These are phyloP conservation scores for Phytophthora kernoviae DNA, from an alignment of 352 stramenopile species.

Conservation along the genomic window DNA sequence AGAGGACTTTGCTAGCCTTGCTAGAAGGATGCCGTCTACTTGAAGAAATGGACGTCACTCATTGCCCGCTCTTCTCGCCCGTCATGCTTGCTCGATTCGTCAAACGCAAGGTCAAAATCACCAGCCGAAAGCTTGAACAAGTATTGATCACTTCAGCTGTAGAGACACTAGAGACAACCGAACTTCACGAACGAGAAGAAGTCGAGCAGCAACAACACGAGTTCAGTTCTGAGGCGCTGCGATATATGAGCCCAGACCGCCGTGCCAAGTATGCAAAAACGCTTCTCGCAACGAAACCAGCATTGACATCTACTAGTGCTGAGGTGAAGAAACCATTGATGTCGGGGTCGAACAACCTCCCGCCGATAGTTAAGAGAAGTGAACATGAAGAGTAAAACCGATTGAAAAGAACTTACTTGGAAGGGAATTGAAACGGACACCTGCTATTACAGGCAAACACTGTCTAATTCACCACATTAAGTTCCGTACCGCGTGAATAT, in stretches of 20 bases:
- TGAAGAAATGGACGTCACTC: conserved; percentile 77
- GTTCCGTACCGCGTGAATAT: too few species aligned
- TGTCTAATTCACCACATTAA: too few species aligned
- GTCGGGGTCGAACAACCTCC: conserved; percentile 29
- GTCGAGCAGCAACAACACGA: conserved; percentile 23
- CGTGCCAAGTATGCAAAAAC: conserved; percentile 30
- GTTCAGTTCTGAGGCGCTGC: conserved; percentile 21
- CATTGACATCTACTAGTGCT: neutral
- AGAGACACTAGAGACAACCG: conserved; percentile 17
- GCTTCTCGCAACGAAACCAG: conserved; percentile 18
- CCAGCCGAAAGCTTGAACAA: conserved; percentile 48
- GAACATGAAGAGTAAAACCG: conserved; percentile 29
- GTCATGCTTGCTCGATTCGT: conserved; percentile 60
- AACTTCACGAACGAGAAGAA: conserved; percentile 24
- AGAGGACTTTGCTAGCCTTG: conserved; percentile 56
- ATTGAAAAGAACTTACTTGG: neutral
- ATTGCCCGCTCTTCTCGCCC: conserved; percentile 72
- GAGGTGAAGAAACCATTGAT: conserved; percentile 22
- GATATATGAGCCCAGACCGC: conserved; percentile 30
- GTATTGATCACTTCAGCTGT: conserved; percentile 18
- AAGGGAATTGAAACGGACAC: conserved; percentile 25
- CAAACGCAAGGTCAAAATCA: conserved; percentile 58
- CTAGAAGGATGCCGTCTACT: conserved; percentile 62
- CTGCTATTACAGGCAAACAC: too few species aligned
- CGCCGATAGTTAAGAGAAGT: conserved; percentile 29